Evolutionary conservation across 2,329 filamentous ascomycete species (phyloP), one percentile per base, ranked within the genome.

Genomic region (Neonectria neomacrospora): DNA sequence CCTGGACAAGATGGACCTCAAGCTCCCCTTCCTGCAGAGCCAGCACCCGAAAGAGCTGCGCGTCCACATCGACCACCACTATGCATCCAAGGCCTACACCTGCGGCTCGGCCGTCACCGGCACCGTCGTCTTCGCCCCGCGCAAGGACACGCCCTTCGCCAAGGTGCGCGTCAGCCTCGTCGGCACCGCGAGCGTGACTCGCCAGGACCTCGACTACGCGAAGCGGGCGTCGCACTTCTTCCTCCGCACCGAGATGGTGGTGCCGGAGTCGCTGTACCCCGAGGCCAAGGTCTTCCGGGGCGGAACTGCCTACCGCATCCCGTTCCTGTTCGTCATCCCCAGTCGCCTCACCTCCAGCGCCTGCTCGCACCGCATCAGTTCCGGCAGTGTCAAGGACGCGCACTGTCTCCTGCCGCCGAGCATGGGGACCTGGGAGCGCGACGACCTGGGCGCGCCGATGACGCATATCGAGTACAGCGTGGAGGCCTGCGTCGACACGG

Each of bases 11-110:
- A 47, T 47, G 44, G 44, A 47, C 5, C 16, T 26, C 12, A 47
- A 47, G 14, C 44, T 28, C 2, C 22, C 22, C 4, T 47, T 47
- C 44, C 14, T 26, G 22, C 23, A 47, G 18, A 26, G 14, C 23
- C 16, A 23, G 22, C 44, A 23, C 2, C 22, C 44, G 5, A 26
- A 18, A n/a, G 47, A 62, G 32, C 30, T 62, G 47, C 47, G 47
- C 18, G 59, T 72, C 28, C 28, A 51, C 14, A 57, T 73, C 60
- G 66, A 70, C 2, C 52, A 64, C 20, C 68, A 72, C 67, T 73
- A 73, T 26, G 66, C 58, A 34, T 69, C 70, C 16, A 72, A 72
- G 26, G 58, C 68, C 12, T 72, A 73, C 54, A 72, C 67, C 41
- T 69, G 68, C 57, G 66, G 69, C 37, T 70, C 68, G 2, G 67